These are phyloP conservation scores for Capsicum chinense DNA, from an alignment of 257 asterid genomes.

Conservation along the genomic window DNA sequence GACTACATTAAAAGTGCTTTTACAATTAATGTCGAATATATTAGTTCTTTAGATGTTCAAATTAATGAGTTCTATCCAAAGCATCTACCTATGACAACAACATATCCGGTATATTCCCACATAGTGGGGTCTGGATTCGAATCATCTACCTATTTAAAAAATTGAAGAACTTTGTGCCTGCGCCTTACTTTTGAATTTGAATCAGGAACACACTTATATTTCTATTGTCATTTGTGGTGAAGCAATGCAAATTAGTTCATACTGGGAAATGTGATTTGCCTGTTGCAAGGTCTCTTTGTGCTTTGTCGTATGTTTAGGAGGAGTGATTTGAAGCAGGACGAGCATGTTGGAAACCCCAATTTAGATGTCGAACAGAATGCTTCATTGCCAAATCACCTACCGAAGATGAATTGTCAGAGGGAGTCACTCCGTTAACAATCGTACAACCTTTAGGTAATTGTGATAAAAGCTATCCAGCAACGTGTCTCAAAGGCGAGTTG, in stretches of 20 bases:
- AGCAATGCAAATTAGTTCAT: background rate
- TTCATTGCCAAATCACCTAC: slow-evolving; percentile 41
- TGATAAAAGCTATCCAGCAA: slow-evolving; percentile 17
- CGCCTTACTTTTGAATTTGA: background rate
- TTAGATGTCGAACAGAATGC: slow-evolving; percentile 20
- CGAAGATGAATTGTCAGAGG: slow-evolving; percentile 60
- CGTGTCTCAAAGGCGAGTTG: slow-evolving; percentile 33
- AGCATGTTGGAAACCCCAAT: slow-evolving; percentile 49
- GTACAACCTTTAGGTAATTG: slow-evolving; percentile 40
- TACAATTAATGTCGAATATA: too few relatives aligned
- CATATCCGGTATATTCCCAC: too few relatives aligned
- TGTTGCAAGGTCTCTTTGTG: slow-evolving; percentile 72
- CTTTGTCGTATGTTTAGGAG: slow-evolving; percentile 88
- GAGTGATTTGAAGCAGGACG: slow-evolving; percentile 70
- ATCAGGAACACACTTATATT: background rate
- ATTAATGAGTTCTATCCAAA: too few relatives aligned
- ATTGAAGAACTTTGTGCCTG: too few relatives aligned
- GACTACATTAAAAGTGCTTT: too few relatives aligned
- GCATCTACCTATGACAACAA: too few relatives aligned
- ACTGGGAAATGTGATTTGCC: slow-evolving; percentile 9
- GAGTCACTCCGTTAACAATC: slow-evolving; percentile 44
- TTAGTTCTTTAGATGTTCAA: too few relatives aligned
- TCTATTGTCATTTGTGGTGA: slow-evolving; percentile 1
- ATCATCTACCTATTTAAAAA: too few relatives aligned
- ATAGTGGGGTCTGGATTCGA: too few relatives aligned